phyloP scores from a whole-genome alignment of 331 rosid genomes.

The Cydonia oblonga region DNA sequence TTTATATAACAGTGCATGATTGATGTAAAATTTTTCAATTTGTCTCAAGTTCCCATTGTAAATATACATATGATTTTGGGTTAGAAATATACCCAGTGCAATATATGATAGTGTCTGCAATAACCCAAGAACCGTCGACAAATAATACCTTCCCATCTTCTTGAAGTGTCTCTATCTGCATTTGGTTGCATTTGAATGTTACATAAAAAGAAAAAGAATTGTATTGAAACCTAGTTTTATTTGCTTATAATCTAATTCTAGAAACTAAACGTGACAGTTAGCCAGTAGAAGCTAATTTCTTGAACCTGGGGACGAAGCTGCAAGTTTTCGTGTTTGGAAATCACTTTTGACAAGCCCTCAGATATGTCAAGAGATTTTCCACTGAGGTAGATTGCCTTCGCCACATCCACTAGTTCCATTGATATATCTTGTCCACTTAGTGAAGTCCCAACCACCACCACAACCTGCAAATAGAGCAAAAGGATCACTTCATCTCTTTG shows the following conservation, averaged over 20 bases:
- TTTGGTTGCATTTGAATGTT: neutral
- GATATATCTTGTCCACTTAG: conserved; percentile 84
- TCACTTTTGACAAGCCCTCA: conserved; percentile 69
- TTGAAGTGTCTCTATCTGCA: conserved; percentile 67
- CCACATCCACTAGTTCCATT: conserved; percentile 65
- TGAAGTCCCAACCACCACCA: conserved; percentile 79
- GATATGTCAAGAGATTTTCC: conserved; percentile 49
- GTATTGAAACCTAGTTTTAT: neutral
- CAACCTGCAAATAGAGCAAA: conserved; percentile 29
- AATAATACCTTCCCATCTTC: conserved; percentile 70
- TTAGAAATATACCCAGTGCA: conserved; percentile 62
- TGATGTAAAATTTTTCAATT: neutral
- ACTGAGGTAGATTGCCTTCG: conserved; percentile 65
- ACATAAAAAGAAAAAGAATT: neutral
- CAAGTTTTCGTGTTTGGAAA: conserved; percentile 49
- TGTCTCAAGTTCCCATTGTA: too few relatives aligned
- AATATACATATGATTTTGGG: neutral
- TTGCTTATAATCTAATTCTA: neutral
- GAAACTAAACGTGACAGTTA: neutral
- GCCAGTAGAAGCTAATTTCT: neutral
- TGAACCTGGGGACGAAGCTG: conserved; percentile 70
- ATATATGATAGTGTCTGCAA: conserved; percentile 62
- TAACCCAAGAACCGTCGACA: conserved; percentile 54
- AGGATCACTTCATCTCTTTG: neutral
- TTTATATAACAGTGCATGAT: fast-evolving